Percentiles rank a stretch among this genome's conserved stretches.
These are phyloP conservation scores for Backusella luteola DNA, from an alignment of 192 early-diverging fungal species.

Conservation along the genomic window DNA sequence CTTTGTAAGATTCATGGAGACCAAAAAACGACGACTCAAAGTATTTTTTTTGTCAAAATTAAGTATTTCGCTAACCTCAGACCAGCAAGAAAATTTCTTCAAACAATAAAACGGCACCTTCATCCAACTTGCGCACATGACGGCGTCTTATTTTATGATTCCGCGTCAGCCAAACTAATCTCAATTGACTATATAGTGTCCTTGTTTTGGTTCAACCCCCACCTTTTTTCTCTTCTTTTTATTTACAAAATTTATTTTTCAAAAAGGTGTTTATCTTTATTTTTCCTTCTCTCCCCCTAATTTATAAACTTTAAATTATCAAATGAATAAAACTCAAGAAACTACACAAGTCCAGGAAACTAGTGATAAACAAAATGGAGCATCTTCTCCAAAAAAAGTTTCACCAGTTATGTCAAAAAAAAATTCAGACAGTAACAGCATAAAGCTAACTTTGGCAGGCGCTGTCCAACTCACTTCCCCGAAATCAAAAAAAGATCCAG, in stretches of 20 bases:
- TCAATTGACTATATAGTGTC: not conserved
- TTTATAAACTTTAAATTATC: not conserved
- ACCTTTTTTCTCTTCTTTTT: not conserved
- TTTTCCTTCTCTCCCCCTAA: not conserved
- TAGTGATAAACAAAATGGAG: not conserved
- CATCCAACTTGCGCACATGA: not conserved
- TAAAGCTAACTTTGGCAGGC: not conserved
- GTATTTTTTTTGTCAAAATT: not conserved
- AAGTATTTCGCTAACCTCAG: constrained; percentile 11
- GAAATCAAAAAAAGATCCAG: not conserved
- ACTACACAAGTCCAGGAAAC: not conserved
- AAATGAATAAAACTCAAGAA: not conserved
- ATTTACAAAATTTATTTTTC: constrained; percentile 3
- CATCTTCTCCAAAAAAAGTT: not conserved
- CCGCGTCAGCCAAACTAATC: not conserved
- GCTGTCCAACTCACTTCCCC: constrained; percentile 8
- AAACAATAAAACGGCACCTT: not conserved
- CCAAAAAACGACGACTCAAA: not conserved
- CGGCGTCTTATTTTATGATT: not conserved
- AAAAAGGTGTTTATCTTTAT: not conserved
- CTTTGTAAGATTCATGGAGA: not conserved
- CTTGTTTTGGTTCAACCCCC: not conserved
- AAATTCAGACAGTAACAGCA: not conserved
- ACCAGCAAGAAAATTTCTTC: constrained; percentile 9
- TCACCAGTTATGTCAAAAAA: not conserved